phyloP scores from a whole-genome alignment of 1,284 basidiomycete genomes.

The Tetrapyrgos nigripes region DNA sequence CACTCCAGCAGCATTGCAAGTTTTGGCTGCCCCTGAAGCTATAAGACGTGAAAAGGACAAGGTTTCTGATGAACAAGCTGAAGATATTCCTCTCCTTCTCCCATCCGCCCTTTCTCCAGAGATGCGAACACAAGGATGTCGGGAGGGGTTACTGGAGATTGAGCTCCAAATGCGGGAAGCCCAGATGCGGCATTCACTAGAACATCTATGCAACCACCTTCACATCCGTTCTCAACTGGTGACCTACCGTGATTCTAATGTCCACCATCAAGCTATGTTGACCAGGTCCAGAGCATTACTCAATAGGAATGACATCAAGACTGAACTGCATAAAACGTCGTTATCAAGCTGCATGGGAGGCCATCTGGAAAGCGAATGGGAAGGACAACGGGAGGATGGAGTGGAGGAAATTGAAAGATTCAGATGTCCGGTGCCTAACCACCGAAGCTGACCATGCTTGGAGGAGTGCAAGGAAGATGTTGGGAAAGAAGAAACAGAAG shows the following conservation, averaged over 20 bases:
- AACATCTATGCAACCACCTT: conserved; percentile 7
- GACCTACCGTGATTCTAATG: conserved; percentile 6
- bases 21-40: not conserved
- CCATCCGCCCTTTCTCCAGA: not conserved
- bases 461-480: not conserved
- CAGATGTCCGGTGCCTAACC: not conserved
- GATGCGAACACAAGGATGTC: not conserved
- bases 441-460: not conserved
- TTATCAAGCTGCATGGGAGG: not conserved
- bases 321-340: not conserved
- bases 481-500: not conserved
- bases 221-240: conserved; percentile 5
- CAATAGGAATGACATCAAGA: not conserved
- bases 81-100: not conserved
- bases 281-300: not conserved
- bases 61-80: not conserved
- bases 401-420: not conserved
- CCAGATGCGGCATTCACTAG: conserved; percentile 1
- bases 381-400: not conserved
- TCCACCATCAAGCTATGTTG: conserved; percentile 4
- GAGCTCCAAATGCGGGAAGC: not conserved
- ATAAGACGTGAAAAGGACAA: no score
- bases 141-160: not conserved
- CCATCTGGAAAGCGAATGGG: not conserved
- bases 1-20: not conserved